Base-by-base conservation (phyloP, 371 early-diverging fungal species). In the Nematocida ironsii region DNA sequence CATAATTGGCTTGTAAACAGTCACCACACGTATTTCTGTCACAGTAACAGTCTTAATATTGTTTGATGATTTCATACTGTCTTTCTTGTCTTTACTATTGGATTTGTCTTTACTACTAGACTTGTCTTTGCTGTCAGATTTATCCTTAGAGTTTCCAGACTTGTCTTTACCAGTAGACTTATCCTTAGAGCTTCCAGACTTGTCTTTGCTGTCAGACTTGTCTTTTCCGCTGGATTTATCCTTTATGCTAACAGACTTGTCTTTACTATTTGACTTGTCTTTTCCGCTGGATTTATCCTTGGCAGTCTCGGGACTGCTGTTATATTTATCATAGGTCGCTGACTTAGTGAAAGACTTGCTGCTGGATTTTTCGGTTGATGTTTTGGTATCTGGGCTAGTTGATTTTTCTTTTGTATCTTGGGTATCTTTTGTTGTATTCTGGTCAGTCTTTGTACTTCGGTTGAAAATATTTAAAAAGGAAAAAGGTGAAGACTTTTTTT, bases 401-500 rank as follows among this genome's bases (percentile, higher is more conserved):
- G 27, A 27, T 54, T 54, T 54, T 54, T 54, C 54, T 54, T 54
- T 20, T 54, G 0, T 54, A 1, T 54, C 54, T 20, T 54, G 13
- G 13, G 13, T 20, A 16, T 54, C 54, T 54, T 61, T n/a, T n/a
- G 61, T 61, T 11, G 42, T 13, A 42, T 7, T 42, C 42, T 33
- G 11, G 2, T 7, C 16, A 11, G 33, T 7, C 44, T 13, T 45
- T 44, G 64, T 20, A 13, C 23, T 20, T 44, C 64, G 2, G 7
- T 64, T 64, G 7, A 64, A 64, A 64, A 64, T 64, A 39, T 64
- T 64, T 42, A 64, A 45, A 45, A 64, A 64, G 5, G 64, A 33
- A 64, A 64, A 64, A n/a, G 42, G 44, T 7, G 64, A 64, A 9
- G 64, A 45, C 64, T 33, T 33, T 42, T 64, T 39, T 11, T 64